Evolutionary conservation across 2,329 filamentous ascomycete genomes (phyloP).

Genomic region (Metarhizium sp.): DNA sequence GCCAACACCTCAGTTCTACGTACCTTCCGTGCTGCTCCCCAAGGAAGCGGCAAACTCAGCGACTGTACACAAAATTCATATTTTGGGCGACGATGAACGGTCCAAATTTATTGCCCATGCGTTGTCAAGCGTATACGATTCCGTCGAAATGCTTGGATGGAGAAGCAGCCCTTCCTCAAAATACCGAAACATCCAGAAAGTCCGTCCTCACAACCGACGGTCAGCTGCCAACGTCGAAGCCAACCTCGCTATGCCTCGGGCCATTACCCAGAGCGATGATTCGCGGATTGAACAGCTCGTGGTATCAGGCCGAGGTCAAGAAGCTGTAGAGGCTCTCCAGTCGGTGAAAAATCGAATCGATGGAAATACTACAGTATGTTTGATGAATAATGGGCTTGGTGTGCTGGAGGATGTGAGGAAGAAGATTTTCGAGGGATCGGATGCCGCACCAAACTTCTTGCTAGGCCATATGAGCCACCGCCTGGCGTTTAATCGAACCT

Average conservation of each 20-base stretch:
- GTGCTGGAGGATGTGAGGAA: slow-evolving; percentile 69
- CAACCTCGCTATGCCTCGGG: slow-evolving; percentile 10
- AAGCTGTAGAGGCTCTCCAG: slow-evolving; percentile 44
- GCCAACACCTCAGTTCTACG: slow-evolving; percentile 17
- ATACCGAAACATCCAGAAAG: slow-evolving; percentile 22
- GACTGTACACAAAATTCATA: slow-evolving; percentile 29
- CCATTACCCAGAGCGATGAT: slow-evolving; percentile 18
- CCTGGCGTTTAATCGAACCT: slow-evolving; percentile 30
- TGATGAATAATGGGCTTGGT: slow-evolving; percentile 77
- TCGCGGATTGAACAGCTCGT: slow-evolving; percentile 62
- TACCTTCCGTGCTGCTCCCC: slow-evolving; percentile 27
- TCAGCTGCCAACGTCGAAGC: slow-evolving; percentile 11
- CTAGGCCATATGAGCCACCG: slow-evolving; percentile 51
- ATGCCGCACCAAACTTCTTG: slow-evolving; percentile 64
- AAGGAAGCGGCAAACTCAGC: slow-evolving; percentile 21
- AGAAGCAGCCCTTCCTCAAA: slow-evolving; percentile 14
- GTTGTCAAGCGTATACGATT: slow-evolving; percentile 30
- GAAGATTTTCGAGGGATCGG: slow-evolving; percentile 57
- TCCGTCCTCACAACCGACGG: slow-evolving; percentile 11
- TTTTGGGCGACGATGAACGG: slow-evolving; percentile 30
- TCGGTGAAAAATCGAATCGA: slow-evolving; percentile 58
- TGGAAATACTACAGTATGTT: slow-evolving; percentile 59
- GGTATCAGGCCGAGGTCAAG: slow-evolving; percentile 50
- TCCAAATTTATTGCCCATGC: slow-evolving; percentile 32
- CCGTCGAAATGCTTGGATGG: slow-evolving; percentile 26